Percentiles rank a stretch among this genome's conserved stretches.
These are phyloP conservation scores for Knoxia roxburghii DNA, from an alignment of 257 asterid genomes.

Conservation along the genomic window DNA sequence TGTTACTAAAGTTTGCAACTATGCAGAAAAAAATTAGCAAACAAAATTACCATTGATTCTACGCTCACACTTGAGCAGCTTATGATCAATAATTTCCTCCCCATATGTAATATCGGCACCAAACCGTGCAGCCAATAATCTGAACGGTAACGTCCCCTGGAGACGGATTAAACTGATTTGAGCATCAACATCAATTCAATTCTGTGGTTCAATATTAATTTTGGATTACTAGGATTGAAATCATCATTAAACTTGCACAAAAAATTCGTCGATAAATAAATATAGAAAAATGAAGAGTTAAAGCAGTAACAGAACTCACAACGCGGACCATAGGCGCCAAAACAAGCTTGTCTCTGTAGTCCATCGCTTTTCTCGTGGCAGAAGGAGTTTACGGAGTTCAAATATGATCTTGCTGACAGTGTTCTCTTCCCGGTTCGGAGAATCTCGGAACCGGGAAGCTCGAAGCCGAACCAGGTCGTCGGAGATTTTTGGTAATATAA, in stretches of 20 bases:
- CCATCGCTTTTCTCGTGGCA: constrained; percentile 24
- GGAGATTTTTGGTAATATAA: too few species aligned
- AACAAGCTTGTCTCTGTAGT: constrained; percentile 68
- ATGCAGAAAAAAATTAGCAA: constrained; percentile 2
- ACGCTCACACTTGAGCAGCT: constrained; percentile 78
- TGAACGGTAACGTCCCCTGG: constrained; percentile 82
- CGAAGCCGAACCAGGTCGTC: too few species aligned
- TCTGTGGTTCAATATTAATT: too few species aligned
- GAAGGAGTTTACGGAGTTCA: too few species aligned
- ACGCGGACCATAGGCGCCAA: constrained; percentile 97
- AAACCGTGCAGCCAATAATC: constrained; percentile 80
- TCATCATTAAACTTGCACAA: background rate
- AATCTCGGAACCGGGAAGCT: too few species aligned
- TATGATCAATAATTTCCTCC: constrained; percentile 95
- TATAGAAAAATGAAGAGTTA: background rate
- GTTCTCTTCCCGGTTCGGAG: too few species aligned
- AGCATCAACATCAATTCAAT: constrained; percentile 6
- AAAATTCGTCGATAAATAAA: background rate
- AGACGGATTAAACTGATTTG: constrained; percentile 7
- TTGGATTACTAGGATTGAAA: too few species aligned
- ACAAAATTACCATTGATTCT: constrained; percentile 52
- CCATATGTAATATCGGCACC: constrained; percentile 88
- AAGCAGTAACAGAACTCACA: constrained; percentile 35
- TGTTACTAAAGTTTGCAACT: background rate
- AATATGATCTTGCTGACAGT: background rate